A percentile compares a stretch with the other conserved stretches of the same genome.
These are phyloP conservation scores for Hypericum perforatum DNA, from an alignment of 345 rosid species.

Conservation along the genomic window DNA sequence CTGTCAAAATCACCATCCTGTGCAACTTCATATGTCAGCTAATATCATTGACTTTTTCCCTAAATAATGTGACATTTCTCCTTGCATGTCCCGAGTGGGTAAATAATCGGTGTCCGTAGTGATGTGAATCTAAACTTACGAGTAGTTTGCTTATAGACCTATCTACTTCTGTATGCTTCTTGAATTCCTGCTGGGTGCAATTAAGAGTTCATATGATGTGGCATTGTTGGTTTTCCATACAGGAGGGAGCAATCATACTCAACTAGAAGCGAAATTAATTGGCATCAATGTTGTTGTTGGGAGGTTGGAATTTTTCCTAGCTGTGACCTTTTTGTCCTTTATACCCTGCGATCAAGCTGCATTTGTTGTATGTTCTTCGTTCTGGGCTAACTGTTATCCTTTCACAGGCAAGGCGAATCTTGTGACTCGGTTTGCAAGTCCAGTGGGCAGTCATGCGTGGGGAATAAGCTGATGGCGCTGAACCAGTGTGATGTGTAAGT, in stretches of 20 bases:
- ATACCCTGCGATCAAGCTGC: neutral
- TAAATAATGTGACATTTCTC: no score
- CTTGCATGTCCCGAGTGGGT: no score
- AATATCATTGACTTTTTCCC: no score
- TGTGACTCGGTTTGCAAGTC: slow-evolving; percentile 79
- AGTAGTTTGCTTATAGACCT: no score
- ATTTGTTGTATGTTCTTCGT: neutral
- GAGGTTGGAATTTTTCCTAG: slow-evolving; percentile 35
- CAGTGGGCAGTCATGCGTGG: slow-evolving; percentile 73
- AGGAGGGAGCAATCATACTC: slow-evolving; percentile 35
- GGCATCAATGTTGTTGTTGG: slow-evolving; percentile 78
- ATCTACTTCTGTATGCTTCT: no score
- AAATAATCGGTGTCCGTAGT: no score
- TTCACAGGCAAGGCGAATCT: slow-evolving; percentile 73
- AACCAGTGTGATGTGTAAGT: slow-evolving; percentile 84
- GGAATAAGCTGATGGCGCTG: slow-evolving; percentile 68
- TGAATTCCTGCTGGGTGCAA: no score
- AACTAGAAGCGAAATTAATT: slow-evolving; percentile 53
- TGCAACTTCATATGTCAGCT: no score
- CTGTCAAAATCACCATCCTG: no score
- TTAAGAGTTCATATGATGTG: no score
- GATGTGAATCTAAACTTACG: no score
- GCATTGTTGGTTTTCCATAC: slow-evolving; percentile 8
- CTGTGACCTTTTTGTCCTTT: slow-evolving; percentile 7
- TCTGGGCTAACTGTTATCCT: slow-evolving; percentile 13